Conservation (phyloP, 2,329 filamentous ascomycete species). For the Arthrobotrys conoides region DNA sequence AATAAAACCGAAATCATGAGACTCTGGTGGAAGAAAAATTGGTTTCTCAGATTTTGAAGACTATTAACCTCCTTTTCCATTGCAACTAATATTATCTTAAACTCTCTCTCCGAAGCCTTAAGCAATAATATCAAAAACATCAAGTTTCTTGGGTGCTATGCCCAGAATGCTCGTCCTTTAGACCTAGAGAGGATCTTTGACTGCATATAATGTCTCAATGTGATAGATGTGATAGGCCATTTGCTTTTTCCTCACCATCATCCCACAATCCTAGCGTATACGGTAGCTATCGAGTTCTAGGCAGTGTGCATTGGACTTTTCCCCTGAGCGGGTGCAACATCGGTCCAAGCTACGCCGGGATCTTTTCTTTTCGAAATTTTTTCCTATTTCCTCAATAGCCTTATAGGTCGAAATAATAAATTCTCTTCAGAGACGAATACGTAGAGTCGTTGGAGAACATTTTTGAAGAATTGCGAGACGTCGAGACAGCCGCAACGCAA, state of each 20-base stretch:
- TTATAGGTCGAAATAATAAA: neutral
- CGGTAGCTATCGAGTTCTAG: conserved; percentile 16
- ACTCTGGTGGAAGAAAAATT: no score
- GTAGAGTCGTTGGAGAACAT: neutral
- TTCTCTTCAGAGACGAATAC: neutral
- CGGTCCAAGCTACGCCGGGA: neutral
- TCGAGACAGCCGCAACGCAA: no score
- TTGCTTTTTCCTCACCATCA: conserved; percentile 27
- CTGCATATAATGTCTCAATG: conserved; percentile 20
- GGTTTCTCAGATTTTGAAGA: neutral
- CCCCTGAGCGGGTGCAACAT: conserved; percentile 12
- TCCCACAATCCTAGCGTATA: conserved; percentile 5
- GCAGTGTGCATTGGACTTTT: conserved; percentile 3
- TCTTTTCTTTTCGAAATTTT: neutral
- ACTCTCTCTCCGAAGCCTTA: conserved; percentile 7
- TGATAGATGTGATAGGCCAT: neutral
- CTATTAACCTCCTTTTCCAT: neutral
- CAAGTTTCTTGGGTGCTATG: conserved; percentile 15
- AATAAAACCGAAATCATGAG: neutral
- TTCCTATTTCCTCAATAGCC: neutral
- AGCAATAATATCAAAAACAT: neutral
- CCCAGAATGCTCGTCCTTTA: neutral
- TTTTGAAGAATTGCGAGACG: neutral
- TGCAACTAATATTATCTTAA: neutral
- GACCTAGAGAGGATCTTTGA: conserved; percentile 33